Conservation (phyloP, 1,284 basidiomycete genomes). For the Cryptococcus sp. region DNA sequence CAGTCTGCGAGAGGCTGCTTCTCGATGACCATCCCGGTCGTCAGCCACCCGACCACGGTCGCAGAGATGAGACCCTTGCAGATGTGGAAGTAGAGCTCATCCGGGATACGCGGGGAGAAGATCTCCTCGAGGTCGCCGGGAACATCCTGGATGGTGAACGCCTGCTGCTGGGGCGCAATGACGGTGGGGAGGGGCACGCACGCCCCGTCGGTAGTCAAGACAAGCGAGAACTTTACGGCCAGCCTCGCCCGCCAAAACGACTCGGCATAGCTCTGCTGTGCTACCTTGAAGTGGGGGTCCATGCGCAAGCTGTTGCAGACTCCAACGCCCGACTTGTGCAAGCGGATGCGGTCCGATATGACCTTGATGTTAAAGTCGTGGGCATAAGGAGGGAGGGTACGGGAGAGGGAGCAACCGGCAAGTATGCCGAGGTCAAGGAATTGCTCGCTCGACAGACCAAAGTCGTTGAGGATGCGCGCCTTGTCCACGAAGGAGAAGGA, state of each 20-base stretch:
- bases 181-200: constrained; percentile 86
- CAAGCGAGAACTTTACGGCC: constrained; percentile 89
- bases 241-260: constrained; percentile 84
- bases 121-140: constrained; percentile 90
- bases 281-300: constrained; percentile 45
- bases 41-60: constrained; percentile 85
- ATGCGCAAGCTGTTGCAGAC: constrained; percentile 74
- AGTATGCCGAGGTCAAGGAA: constrained; percentile 93
- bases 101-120: constrained; percentile 90
- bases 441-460: constrained; percentile 78
- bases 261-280: constrained; percentile 62
- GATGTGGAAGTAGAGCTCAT: constrained; percentile 94
- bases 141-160: constrained; percentile 74
- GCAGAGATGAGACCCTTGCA: constrained; percentile 86
- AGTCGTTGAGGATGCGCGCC: constrained; percentile 67
- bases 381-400: constrained; percentile 78
- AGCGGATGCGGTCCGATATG: constrained; percentile 82
- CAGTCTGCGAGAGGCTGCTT: constrained; percentile 89
- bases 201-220: constrained; percentile 83
- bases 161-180: constrained; percentile 53
- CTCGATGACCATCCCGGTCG: constrained; percentile 75
- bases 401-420: constrained; percentile 81
- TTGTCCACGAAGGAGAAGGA: constrained; percentile 86
- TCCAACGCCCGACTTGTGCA: constrained; percentile 78
- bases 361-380: constrained; percentile 71